A percentile compares a stretch with the other conserved stretches of the same genome.
Evolutionary conservation across 768 basidiomycete genomes (phyloP).

Genomic region (Sarcodon aspratus): DNA sequence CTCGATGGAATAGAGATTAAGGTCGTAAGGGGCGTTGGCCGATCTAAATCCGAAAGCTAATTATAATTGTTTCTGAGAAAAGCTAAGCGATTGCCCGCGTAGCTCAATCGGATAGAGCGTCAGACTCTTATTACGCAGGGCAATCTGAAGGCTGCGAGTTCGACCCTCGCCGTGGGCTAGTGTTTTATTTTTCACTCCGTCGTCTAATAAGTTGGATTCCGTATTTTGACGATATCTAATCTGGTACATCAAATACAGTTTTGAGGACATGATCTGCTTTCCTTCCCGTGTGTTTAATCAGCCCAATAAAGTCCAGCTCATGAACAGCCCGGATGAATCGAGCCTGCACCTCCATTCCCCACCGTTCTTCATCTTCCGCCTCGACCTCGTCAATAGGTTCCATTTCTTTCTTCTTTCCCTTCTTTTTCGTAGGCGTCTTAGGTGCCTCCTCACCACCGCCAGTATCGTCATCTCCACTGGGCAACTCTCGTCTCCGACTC

Average conservation of each 20-base stretch:
- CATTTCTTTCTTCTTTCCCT: conserved; percentile 17
- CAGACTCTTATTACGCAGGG: conserved; percentile 28
- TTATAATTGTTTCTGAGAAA: too few species aligned
- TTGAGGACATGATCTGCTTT: conserved; percentile 69
- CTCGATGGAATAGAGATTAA: too few species aligned
- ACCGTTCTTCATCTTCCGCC: conserved; percentile 29
- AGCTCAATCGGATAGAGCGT: conserved; percentile 54
- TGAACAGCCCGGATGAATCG: conserved; percentile 73
- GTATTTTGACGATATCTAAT: conserved; percentile 6
- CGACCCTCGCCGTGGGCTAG: conserved; percentile 55
- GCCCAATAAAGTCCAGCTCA: conserved; percentile 71
- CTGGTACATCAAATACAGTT: conserved; percentile 45
- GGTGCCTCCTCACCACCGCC: conserved; percentile 10
- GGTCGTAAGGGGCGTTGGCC: too few species aligned
- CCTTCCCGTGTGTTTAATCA: conserved; percentile 69
- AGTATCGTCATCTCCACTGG: conserved; percentile 15
- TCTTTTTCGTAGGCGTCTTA: not conserved
- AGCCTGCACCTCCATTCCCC: conserved; percentile 60
- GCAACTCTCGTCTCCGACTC: conserved; percentile 25
- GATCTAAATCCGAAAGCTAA: too few species aligned
- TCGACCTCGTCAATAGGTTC: conserved; percentile 12
- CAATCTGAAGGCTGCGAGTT: conserved; percentile 53
- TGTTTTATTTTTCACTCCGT: conserved; percentile 9
- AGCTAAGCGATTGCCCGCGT: conserved; percentile 26
- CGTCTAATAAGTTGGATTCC: too few species aligned